Evolutionary conservation across 2,329 filamentous ascomycete species (phyloP).

Genomic region (Aspergillus sp.): DNA sequence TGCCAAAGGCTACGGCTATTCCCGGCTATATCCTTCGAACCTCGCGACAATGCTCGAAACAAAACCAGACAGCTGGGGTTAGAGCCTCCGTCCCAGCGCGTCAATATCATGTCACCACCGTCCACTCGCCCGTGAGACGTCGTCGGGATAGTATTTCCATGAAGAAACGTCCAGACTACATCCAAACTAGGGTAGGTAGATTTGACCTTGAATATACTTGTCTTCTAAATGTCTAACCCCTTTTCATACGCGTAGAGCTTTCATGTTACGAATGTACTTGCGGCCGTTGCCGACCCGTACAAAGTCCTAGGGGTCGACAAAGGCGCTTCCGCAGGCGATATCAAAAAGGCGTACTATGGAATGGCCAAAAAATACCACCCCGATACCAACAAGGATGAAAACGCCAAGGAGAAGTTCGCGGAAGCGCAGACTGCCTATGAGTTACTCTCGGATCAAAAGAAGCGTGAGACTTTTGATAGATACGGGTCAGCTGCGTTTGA

Average conservation of each 20-base stretch:
- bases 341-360: constrained; percentile 98
- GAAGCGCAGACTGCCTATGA: constrained; percentile 95
- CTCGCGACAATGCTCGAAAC: constrained; percentile 40
- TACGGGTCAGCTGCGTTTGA: constrained; percentile 80
- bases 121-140: constrained; percentile 26
- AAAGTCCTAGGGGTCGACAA: constrained; percentile 80
- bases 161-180: constrained; percentile 24
- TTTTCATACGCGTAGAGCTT: constrained; percentile 36
- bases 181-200: constrained; percentile 32
- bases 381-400: constrained; percentile 92
- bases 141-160: constrained; percentile 26
- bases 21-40: constrained; percentile 44
- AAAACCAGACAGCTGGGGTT: constrained; percentile 28
- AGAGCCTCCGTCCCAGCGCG: constrained; percentile 36
- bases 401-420: constrained; percentile 91
- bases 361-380: constrained; percentile 97
- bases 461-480: constrained; percentile 87
- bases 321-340: constrained; percentile 76
- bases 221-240: constrained; percentile 6
- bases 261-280: constrained; percentile 54
- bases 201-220: neutral
- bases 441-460: constrained; percentile 85
- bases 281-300: constrained; percentile 81
- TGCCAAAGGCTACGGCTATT: constrained; percentile 44
- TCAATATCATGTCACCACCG: constrained; percentile 33